Evolutionary conservation across 2,329 filamentous ascomycete genomes (phyloP), one percentile per base, ranked within the genome.

Genomic region (Colletotrichum truncatum): DNA sequence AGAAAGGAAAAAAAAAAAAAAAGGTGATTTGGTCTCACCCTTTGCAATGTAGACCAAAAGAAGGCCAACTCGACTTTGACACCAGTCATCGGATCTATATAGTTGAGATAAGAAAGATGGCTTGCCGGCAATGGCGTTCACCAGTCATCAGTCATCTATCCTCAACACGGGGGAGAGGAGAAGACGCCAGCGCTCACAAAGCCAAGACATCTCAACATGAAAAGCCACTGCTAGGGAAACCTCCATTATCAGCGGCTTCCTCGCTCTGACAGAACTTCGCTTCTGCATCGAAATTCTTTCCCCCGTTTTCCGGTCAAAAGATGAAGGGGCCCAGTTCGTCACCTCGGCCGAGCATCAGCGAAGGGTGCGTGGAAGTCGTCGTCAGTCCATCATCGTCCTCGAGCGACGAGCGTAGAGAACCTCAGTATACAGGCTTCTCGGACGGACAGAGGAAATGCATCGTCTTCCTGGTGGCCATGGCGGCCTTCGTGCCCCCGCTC

Each of bases 401-500:
- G 8, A 11, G 14, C 26, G 10, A 49, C 8, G 34, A 25, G 26
- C 6, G 11, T 25, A 39, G n/a, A n/a, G 7, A 28, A 39, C 3
- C 32, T 10, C 8, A 25, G 21, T 16, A 25, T 23, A 21, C 30
- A 6, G 49, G 32, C 21, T 39, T 39, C 34, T 53, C 49, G 4
- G 16, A 14, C 5, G 6, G 12, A 21, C 32, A 53, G 32, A 36
- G 49, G 18, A 18, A 18, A 14, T 38, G 32, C 16, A 16, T 26
- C 12, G 32, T 53, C 12, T 36, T 53, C 2, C 18, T 53, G 2
- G 21, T 14, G 16, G 49, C 49, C 23, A 30, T 53, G 32, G 49
- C 32, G 21, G 49, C 49, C 9, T 53, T 53, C 23, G 18, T 53
- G 18, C 16, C 49, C 28, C 71, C 71, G 4, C 46, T 73, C n/a